Percentiles rank a stretch among this genome's conserved stretches.
These are phyloP conservation scores for Atkinsonella hypoxylon DNA, from an alignment of 2,329 filamentous ascomycete genomes.

Conservation along the genomic window DNA sequence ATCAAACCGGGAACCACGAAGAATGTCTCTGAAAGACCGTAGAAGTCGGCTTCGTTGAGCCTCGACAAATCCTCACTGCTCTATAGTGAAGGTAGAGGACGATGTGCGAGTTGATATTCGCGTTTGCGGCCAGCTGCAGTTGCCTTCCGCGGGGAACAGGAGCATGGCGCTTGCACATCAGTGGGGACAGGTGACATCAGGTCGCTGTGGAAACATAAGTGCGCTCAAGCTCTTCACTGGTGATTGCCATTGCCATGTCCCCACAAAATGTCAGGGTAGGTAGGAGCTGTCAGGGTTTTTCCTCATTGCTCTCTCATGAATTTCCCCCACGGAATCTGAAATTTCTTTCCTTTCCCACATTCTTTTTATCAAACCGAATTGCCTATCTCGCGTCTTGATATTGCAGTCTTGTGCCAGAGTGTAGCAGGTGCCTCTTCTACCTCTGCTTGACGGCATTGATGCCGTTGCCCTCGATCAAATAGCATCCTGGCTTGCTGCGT, in stretches of 20 bases:
- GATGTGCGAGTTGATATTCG: neutral
- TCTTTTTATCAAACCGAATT: neutral
- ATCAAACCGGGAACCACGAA: too few relatives aligned
- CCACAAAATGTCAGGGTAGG: neutral
- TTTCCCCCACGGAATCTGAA: neutral
- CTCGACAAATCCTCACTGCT: neutral
- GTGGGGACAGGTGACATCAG: slow-evolving; percentile 8
- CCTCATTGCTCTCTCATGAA: neutral
- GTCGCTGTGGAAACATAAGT: slow-evolving; percentile 9
- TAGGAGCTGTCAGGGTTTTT: slow-evolving; percentile 1
- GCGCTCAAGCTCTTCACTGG: neutral
- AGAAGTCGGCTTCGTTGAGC: neutral
- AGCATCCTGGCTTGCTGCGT: neutral
- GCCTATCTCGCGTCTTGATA: neutral
- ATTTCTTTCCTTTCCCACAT: neutral
- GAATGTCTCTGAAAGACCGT: neutral
- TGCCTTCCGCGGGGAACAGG: neutral
- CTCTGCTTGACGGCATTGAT: neutral
- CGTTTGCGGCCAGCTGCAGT: neutral
- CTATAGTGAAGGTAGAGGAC: neutral
- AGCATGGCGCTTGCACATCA: neutral
- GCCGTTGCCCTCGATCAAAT: neutral
- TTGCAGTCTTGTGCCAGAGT: neutral
- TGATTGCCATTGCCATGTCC: neutral
- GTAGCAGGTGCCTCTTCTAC: neutral